Evolutionary conservation across 495 filamentous ascomycete species (phyloP).

Genomic region (Oidiodendron maius): DNA sequence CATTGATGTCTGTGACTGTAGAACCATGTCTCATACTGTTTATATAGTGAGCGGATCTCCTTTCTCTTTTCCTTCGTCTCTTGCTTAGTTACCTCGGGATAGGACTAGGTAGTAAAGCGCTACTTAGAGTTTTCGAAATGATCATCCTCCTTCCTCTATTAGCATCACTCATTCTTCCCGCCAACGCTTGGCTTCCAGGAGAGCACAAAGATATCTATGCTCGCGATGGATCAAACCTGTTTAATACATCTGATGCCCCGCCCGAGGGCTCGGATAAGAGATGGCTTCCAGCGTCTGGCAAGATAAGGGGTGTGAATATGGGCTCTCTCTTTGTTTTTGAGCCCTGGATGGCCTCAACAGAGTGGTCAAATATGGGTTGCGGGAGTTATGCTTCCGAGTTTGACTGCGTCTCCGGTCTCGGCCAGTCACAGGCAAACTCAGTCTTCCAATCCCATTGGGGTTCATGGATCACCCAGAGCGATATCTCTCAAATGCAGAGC

Average conservation of each 20-base stretch:
- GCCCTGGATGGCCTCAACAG: conserved; percentile 47
- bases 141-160: no score
- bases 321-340: conserved; percentile 55
- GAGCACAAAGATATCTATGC: not conserved
- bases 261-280: not conserved
- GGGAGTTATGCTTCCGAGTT: conserved; percentile 44
- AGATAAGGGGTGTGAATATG: conserved; percentile 57
- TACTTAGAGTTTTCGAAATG: no score
- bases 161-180: no score
- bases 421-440: conserved; percentile 45
- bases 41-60: no score
- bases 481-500: conserved; percentile 45
- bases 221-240: not conserved
- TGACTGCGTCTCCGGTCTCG: conserved; percentile 48
- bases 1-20: no score
- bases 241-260: not conserved
- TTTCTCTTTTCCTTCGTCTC: no score
- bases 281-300: conserved; percentile 17
- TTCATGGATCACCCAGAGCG: conserved; percentile 49
- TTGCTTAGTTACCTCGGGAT: no score
- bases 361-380: conserved; percentile 52
- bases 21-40: no score
- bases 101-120: no score
- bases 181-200: not conserved
- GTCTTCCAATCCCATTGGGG: conserved; percentile 54